These are phyloP conservation scores for Rhizoctonia solani DNA, from an alignment of 1,284 basidiomycete species.

Conservation along the genomic window DNA sequence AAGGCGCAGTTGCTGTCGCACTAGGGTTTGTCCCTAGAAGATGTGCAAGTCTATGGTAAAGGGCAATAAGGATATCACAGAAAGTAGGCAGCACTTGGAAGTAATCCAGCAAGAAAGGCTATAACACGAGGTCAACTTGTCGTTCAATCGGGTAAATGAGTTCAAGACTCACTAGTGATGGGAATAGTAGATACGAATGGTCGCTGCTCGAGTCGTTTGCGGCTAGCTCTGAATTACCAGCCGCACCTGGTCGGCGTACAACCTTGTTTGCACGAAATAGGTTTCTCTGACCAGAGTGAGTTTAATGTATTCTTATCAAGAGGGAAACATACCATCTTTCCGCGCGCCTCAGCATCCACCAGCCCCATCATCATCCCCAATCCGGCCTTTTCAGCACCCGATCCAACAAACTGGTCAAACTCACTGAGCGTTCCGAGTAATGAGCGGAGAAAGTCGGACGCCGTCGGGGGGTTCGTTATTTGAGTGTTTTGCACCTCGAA, in stretches of 20 bases:
- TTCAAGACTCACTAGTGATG: constrained; percentile 19
- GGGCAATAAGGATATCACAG: constrained; percentile 82
- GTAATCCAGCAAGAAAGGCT: constrained; percentile 86
- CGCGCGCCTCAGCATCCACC: constrained; percentile 17
- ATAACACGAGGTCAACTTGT: constrained; percentile 1
- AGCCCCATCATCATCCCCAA: constrained; percentile 32
- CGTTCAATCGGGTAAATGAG: background rate
- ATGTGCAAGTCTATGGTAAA: constrained; percentile 73
- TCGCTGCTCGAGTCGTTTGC: constrained; percentile 25
- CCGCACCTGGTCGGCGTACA: constrained; percentile 16
- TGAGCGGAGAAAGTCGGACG: constrained; percentile 74
- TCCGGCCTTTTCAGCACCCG: constrained; percentile 26
- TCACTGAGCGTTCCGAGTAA: constrained; percentile 72
- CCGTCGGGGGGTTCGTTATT: constrained; percentile 48
- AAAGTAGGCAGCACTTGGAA: constrained; percentile 83
- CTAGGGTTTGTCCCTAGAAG: constrained; percentile 30
- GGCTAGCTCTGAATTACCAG: background rate
- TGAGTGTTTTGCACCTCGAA: constrained; percentile 66
- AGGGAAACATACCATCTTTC: constrained; percentile 54
- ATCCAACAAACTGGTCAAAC: constrained; percentile 62
- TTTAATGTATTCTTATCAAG: background rate
- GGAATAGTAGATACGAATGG: constrained; percentile 27
- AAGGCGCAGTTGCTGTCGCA: constrained; percentile 8
- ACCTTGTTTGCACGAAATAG: constrained; percentile 12
- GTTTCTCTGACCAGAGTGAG: constrained; percentile 3